These are phyloP conservation scores for Ehretia macrophylla DNA, from an alignment of 257 asterid species.

Conservation along the genomic window DNA sequence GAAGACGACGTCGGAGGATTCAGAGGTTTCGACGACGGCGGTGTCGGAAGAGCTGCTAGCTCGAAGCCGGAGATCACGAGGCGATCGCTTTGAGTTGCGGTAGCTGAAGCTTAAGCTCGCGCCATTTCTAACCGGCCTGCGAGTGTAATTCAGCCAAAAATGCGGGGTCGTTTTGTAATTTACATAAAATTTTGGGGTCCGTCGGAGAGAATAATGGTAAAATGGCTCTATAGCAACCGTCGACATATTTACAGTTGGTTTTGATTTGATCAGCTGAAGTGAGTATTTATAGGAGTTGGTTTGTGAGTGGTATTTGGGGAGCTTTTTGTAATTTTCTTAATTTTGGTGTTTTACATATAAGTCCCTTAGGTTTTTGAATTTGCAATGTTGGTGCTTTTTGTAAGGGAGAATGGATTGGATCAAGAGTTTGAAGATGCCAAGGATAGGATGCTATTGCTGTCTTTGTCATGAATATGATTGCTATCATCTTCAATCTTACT, in stretches of 20 bases:
- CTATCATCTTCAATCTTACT: not conserved
- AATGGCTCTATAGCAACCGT: constrained; percentile 36
- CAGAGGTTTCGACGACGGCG: constrained; percentile 40
- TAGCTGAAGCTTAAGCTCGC: constrained; percentile 29
- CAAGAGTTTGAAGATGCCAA: not conserved
- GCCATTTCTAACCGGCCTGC: constrained; percentile 21
- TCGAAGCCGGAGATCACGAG: constrained; percentile 24
- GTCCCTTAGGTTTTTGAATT: not conserved
- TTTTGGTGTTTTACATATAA: not conserved
- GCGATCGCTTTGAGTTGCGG: constrained; percentile 12
- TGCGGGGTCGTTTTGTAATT: constrained; percentile 19
- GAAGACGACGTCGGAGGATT: constrained; percentile 36
- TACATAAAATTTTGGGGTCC: constrained; percentile 19
- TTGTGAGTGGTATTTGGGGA: not conserved
- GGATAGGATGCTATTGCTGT: not conserved
- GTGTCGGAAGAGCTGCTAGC: constrained; percentile 45
- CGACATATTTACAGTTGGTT: constrained; percentile 34
- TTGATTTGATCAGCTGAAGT: too few relatives aligned
- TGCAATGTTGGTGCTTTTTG: not conserved
- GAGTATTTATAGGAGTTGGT: constrained; percentile 7
- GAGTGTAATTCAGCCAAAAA: constrained; percentile 29
- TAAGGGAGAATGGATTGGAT: not conserved
- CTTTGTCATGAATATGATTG: not conserved
- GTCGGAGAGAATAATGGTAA: constrained; percentile 24
- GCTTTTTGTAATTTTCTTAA: not conserved